Evolutionary conservation across 495 filamentous ascomycete species (phyloP), one percentile per base, ranked within the genome.

Genomic region (Xylaria castorea): DNA sequence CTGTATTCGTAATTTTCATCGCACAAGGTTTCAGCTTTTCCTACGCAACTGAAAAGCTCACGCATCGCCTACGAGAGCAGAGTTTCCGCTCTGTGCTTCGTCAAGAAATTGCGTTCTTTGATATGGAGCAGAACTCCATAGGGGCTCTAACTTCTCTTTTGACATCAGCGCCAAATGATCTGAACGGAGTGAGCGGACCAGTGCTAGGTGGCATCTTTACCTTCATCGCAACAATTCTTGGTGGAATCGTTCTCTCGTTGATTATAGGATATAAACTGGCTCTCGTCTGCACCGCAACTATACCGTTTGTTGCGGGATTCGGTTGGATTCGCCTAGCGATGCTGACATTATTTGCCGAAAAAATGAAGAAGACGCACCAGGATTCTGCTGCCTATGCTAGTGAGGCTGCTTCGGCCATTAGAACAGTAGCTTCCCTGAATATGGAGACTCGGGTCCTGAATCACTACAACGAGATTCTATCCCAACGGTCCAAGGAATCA

Each of bases 41-140:
- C 9, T 64, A 64, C 22, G 20, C 30, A 6, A 36, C 36, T 20
- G 57, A 61, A 18, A n/a, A n/a, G 30, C 57, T 61, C 16, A 61
- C 32, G 20, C 32, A 34, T 32, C 27, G 32, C 6, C 12, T 36
- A 25, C 34, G 61, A 27, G 61, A 64, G 1, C n/a, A 25, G 20
- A 32, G 30, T 25, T 48, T 72, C n/a, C 40, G 48, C 7, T 48
- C 64, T 5, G 58, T 69, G 27, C n/a, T 69, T 25, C 46, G 94
- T 48, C 94, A 98, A 78, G 95, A 97, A 72, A 94, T 97, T 75
- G 86, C 87, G 32, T 97, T 92, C 81, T 98, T 97, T 73, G 95
- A 98, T 77, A 84, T 81, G 20, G 93, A 95, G 69, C 89, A 92
- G 76, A 93, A 97, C 77, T 92, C 90, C 55, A 91, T 94, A 22